Evolutionary conservation across 2,329 filamentous ascomycete genomes (phyloP).

Genomic region (Exophiala lecanii-corni): DNA sequence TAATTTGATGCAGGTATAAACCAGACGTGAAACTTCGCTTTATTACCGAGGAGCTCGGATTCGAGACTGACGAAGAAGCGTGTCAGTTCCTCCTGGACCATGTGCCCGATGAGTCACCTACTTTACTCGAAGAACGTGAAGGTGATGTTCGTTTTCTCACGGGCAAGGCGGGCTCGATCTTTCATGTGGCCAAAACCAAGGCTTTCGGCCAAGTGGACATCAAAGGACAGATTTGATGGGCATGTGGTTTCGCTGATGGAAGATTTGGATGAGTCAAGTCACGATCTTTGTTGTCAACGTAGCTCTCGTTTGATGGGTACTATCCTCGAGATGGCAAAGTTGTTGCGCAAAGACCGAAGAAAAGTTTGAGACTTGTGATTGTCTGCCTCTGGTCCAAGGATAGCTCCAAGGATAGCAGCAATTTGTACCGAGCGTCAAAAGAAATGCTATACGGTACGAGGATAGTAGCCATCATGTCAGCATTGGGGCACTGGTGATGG

Average conservation of each 20-base stretch:
- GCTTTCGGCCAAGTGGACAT: conserved; percentile 90
- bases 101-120: conserved; percentile 53
- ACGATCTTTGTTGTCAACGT: no score
- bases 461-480: no score
- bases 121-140: conserved; percentile 71
- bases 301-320: no score
- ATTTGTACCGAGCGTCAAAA: no score
- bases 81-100: conserved; percentile 85
- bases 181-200: conserved; percentile 66
- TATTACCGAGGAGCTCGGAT: conserved; percentile 91
- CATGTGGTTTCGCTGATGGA: not conserved
- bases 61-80: conserved; percentile 86
- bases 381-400: no score
- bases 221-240: conserved; percentile 75
- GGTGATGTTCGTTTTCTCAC: conserved; percentile 70
- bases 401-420: no score
- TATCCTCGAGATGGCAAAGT: no score
- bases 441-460: no score
- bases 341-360: no score
- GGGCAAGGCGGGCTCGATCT: conserved; percentile 65
- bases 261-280: no score
- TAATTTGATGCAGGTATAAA: conserved; percentile 73
- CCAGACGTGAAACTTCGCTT: conserved; percentile 83
- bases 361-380: no score
- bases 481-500: no score